Evolutionary conservation across 2,329 filamentous ascomycete genomes (phyloP).

Genomic region (Aspergillus pseudotamarii): DNA sequence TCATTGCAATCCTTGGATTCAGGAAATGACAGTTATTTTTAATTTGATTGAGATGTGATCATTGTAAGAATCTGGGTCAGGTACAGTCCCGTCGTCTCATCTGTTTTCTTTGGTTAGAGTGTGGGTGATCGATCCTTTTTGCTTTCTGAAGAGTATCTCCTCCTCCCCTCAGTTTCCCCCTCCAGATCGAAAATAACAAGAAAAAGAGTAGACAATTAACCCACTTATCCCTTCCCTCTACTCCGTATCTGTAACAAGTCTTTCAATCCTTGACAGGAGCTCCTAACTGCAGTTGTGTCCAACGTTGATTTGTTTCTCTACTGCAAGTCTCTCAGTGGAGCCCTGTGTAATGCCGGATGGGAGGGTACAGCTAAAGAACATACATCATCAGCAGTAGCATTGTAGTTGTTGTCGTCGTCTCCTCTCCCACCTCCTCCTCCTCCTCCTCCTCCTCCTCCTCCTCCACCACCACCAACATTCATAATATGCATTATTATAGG

Average conservation of each 20-base stretch:
- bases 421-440: neutral
- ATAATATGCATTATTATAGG: slow-evolving; percentile 1
- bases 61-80: neutral
- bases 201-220: neutral
- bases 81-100: neutral
- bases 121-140: neutral
- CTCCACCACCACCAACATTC: neutral
- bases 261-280: neutral
- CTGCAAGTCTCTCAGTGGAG: slow-evolving; percentile 21
- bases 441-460: neutral
- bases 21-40: neutral
- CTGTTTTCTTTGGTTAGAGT: neutral
- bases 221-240: neutral
- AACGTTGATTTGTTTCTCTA: slow-evolving; percentile 22
- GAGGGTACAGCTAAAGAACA: slow-evolving; percentile 17
- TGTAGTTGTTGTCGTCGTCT: neutral
- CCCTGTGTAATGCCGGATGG: slow-evolving; percentile 20
- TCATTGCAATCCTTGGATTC: neutral
- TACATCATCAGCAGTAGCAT: neutral
- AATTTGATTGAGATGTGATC: neutral
- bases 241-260: neutral
- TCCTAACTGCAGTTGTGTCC: slow-evolving; percentile 23
- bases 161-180: neutral
- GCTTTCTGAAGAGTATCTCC: neutral
- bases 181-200: neutral